Evolutionary conservation across 2,329 filamentous ascomycete species (phyloP), one percentile per base, ranked within the genome.

Genomic region (Macrophomina pseudophaseolina): DNA sequence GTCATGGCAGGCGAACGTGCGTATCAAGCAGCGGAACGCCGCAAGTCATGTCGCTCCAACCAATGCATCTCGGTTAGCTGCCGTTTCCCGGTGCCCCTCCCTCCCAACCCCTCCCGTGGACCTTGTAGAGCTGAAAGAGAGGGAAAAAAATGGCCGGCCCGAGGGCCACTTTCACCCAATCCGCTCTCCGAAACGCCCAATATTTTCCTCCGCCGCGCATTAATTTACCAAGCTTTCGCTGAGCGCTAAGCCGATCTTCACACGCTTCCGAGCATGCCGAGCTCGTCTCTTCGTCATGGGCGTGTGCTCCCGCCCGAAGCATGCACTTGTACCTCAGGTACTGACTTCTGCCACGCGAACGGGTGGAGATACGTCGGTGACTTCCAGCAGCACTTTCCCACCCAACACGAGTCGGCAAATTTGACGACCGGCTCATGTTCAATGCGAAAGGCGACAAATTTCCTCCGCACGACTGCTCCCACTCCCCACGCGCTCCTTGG

Each of bases 31-130:
- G 56, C 56, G 40, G 28, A 60, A 42, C 56, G 58, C 44, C 58
- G 32, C 42, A 49, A 62, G 58, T 62, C 58, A 62, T 62, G 58
- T 49, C 58, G n/a, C 44, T 38, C 58, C 58, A 62, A 62, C 46
- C 30, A 62, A 44, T 23, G n/a, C 58, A 38, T 49, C 30, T 62
- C 58, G 58, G 40, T 62, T 62, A 62, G 58, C 44, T 62, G 58
- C 58, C 56, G 56, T 48, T 33, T 60, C 8, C 56, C 56, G 56
- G 9, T n/a, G n/a, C 32, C 28, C 18, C 8, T n/a, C 52, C 35
- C 52, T 33, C 38, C 42, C 42, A 33, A 18, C 56, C 56, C 58
- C 32, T 14, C 42, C 12, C 11, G 11, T 5, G 11, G 1, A 48
- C 58, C 58, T 38, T 49, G 44, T 9, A 38, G 40, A 62, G 58